phyloP scores from a whole-genome alignment of 225 moss, liverwort and hornwort species.

The Lunularia cruciata region DNA sequence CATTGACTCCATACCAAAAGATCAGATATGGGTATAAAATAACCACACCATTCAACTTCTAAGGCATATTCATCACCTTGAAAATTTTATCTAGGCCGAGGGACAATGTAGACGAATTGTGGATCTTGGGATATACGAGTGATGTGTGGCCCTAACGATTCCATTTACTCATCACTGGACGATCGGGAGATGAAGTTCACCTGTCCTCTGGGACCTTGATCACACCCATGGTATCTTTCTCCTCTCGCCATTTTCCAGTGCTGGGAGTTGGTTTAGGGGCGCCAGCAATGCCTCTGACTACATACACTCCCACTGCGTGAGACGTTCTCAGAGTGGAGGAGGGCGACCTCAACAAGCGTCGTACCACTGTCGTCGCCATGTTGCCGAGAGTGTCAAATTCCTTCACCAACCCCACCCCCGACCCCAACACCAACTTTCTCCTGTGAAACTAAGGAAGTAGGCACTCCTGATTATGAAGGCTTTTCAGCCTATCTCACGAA shows the following conservation, averaged over 20 bases:
- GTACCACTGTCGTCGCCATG: conserved; percentile 19
- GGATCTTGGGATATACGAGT: too few relatives aligned
- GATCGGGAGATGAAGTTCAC: conserved; percentile 5
- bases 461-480: neutral
- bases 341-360: conserved; percentile 37
- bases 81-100: too few relatives aligned
- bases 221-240: conserved; percentile 49
- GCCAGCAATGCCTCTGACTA: conserved; percentile 20
- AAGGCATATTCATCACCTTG: too few relatives aligned
- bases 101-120: too few relatives aligned
- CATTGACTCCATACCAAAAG: too few relatives aligned
- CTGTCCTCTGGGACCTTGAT: conserved; percentile 46
- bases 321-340: conserved; percentile 20
- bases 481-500: neutral
- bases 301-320: conserved; percentile 19
- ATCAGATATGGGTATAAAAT: too few relatives aligned
- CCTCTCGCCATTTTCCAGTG: conserved; percentile 29
- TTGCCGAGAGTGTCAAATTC: neutral
- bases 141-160: neutral
- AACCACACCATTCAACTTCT: neutral
- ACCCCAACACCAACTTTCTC: neutral
- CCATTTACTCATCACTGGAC: neutral
- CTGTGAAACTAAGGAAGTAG: neutral
- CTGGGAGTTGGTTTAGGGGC: neutral
- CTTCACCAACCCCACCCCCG: too few relatives aligned